Evolutionary conservation across 306 rosid species (phyloP).

Genomic region (Rosa multiflora): DNA sequence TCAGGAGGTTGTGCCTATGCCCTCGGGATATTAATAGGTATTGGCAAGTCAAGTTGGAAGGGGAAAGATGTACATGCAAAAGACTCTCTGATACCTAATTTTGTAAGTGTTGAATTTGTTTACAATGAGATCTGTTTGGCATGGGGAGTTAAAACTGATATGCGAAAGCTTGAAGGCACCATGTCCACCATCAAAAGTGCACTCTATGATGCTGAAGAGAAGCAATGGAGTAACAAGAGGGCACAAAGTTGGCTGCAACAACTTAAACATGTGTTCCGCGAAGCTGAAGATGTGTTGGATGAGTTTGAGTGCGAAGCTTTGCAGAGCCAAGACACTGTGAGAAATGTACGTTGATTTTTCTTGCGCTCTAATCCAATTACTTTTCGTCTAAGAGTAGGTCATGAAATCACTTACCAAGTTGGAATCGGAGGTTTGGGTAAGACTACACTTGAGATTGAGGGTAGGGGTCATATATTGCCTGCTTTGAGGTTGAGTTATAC

Average conservation of each 20-base stretch:
- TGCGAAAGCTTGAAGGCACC: slow-evolving; percentile 6
- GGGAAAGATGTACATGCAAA: too few relatives aligned
- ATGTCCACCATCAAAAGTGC: slow-evolving; percentile 23
- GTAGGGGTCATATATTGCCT: neutral
- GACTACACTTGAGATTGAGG: neutral
- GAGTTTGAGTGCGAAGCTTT: slow-evolving; percentile 25
- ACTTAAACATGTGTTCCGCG: slow-evolving; percentile 13
- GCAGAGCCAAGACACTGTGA: neutral
- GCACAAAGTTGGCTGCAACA: slow-evolving; percentile 15
- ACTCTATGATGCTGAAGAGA: slow-evolving; percentile 35
- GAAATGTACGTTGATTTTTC: slow-evolving; percentile 22
- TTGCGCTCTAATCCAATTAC: slow-evolving; percentile 13
- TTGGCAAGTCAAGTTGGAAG: too few relatives aligned
- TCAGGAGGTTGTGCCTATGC: too few relatives aligned
- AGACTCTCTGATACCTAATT: too few relatives aligned
- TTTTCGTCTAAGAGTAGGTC: slow-evolving; percentile 2
- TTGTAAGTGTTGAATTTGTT: neutral
- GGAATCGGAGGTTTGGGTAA: too few relatives aligned
- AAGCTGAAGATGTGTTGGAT: slow-evolving; percentile 28
- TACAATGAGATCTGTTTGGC: slow-evolving; percentile 19
- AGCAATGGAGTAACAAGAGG: neutral
- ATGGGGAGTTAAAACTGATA: slow-evolving; percentile 10
- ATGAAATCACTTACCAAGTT: slow-evolving; percentile 1
- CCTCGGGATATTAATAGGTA: too few relatives aligned
- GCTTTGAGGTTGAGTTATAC: slow-evolving; percentile 20